Evolutionary conservation across 441 rosid genomes (phyloP).

Genomic region (Erodium texanum): DNA sequence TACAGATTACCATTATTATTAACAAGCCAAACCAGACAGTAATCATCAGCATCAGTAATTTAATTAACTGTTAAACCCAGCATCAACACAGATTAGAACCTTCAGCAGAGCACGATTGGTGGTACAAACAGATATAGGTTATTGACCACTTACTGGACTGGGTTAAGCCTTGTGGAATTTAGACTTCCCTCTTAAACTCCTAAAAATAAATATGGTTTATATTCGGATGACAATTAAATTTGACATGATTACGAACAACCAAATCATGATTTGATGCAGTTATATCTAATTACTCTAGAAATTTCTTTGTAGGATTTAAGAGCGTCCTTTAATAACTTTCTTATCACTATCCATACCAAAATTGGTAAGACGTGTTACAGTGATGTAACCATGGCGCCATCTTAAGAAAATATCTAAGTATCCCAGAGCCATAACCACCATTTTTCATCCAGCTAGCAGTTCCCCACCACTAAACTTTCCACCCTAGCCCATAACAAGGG

Average conservation of each 20-base stretch:
- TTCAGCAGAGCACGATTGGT: background rate
- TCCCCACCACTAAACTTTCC: slow-evolving; percentile 12
- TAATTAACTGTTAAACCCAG: background rate
- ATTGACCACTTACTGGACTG: too few relatives aligned
- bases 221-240: slow-evolving; percentile 13
- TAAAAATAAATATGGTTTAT: background rate
- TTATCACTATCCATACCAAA: slow-evolving; percentile 28
- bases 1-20: background rate
- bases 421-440: background rate
- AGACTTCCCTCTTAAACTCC: too few relatives aligned
- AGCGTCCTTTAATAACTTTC: slow-evolving; percentile 24
- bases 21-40: background rate
- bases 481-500: slow-evolving; percentile 10
- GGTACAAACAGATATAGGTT: background rate
- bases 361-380: slow-evolving; percentile 23
- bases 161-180: too few relatives aligned
- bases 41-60: background rate
- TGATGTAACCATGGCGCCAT: slow-evolving; percentile 28
- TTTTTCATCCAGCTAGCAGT: slow-evolving; percentile 31
- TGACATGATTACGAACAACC: slow-evolving; percentile 18
- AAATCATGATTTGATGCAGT: slow-evolving; percentile 31
- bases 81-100: background rate
- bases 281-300: slow-evolving; percentile 31
- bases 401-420: slow-evolving; percentile 8
- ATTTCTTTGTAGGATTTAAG: slow-evolving; percentile 22